These are phyloP conservation scores for Solanum lignicaule DNA, from an alignment of 257 asterid species.

Conservation along the genomic window DNA sequence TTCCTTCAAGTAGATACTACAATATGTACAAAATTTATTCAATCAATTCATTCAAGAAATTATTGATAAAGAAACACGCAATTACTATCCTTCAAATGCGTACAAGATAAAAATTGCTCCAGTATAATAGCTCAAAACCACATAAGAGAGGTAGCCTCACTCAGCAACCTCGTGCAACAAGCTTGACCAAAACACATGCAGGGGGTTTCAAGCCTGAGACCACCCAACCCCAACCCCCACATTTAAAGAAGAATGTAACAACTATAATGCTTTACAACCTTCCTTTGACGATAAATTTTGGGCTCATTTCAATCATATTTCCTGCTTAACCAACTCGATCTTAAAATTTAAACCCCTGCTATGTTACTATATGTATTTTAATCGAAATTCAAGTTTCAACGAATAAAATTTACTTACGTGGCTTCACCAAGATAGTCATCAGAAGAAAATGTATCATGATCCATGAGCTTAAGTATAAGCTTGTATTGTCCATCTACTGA, in stretches of 20 bases:
- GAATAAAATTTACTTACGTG: conserved; percentile 16
- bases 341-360: not conserved
- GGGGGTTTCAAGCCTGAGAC: not conserved
- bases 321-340: not conserved
- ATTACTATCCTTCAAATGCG: accelerated
- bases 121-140: not conserved
- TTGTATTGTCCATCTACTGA: conserved; percentile 21
- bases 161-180: not conserved
- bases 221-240: not conserved
- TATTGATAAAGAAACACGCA: not conserved
- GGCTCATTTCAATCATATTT: conserved; percentile 86
- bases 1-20: conserved; percentile 55
- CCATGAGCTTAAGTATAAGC: conserved; percentile 46
- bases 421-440: conserved; percentile 61
- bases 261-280: conserved; percentile 60
- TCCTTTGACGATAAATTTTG: conserved; percentile 68
- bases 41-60: too few species aligned
- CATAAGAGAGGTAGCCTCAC: not conserved
- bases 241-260: conserved; percentile 49
- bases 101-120: accelerated
- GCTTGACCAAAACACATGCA: not conserved
- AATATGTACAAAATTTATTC: not conserved
- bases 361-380: not conserved
- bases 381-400: not conserved
- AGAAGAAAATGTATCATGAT: conserved; percentile 30